phyloP scores from a whole-genome alignment of 495 filamentous ascomycete species.

The Oidiodendron maius region DNA sequence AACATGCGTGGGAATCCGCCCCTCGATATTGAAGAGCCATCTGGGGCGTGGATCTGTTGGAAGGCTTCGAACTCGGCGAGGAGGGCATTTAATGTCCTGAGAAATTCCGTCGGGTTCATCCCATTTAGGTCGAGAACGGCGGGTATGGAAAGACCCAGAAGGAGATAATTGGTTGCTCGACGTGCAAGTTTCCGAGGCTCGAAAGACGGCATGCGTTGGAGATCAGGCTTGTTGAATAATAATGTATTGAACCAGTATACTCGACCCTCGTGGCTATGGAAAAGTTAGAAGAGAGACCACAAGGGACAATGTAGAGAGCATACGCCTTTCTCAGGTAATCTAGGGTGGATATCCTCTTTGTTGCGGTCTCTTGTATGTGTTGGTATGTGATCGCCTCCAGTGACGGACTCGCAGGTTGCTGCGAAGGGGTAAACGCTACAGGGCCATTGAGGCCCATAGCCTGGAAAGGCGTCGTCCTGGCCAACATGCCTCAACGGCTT shows the following conservation, averaged over 20 bases:
- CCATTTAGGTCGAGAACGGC: constrained; percentile 81
- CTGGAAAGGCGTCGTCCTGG: constrained; percentile 16
- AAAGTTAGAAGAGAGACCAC: not conserved
- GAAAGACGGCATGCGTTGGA: constrained; percentile 78
- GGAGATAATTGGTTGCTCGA: constrained; percentile 84
- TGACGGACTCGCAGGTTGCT: constrained; percentile 57
- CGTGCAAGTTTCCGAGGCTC: constrained; percentile 74
- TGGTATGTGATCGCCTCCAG: constrained; percentile 50
- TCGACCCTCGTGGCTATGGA: constrained; percentile 73
- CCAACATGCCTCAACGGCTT: too few relatives aligned
- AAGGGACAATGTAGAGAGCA: constrained; percentile 25
- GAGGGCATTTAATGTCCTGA: constrained; percentile 79
- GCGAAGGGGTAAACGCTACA: constrained; percentile 12
- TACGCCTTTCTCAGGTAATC: constrained; percentile 91
- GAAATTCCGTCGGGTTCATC: constrained; percentile 71
- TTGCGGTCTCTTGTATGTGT: constrained; percentile 82
- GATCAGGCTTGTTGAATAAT: constrained; percentile 78
- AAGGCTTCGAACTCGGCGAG: constrained; percentile 90
- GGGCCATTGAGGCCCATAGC: constrained; percentile 8
- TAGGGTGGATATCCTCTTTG: constrained; percentile 92
- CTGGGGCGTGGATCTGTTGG: constrained; percentile 75
- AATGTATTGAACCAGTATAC: constrained; percentile 98
- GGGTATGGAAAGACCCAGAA: constrained; percentile 87
- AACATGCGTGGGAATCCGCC: constrained; percentile 87
- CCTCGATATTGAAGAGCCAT: constrained; percentile 69